These are phyloP conservation scores for Psilocybe tampanensis DNA, from an alignment of 768 basidiomycete genomes.

Conservation along the genomic window DNA sequence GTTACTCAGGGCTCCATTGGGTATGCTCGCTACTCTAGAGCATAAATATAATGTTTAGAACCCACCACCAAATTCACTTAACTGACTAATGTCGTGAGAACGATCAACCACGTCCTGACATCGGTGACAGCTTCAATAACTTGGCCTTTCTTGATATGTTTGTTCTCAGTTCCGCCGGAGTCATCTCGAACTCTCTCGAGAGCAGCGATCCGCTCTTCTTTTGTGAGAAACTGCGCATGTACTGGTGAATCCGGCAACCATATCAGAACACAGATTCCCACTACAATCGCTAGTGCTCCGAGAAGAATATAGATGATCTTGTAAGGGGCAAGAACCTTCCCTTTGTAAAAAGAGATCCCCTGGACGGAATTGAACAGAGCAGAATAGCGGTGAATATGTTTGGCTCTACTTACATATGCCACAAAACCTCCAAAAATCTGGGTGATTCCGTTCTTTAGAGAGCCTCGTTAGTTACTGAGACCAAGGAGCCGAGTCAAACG, in stretches of 20 bases:
- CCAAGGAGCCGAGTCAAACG: not conserved
- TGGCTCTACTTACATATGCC: conserved; percentile 47
- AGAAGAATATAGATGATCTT: conserved; percentile 65
- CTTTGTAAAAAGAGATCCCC: conserved; percentile 53
- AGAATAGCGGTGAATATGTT: not conserved
- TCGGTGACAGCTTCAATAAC: conserved; percentile 58
- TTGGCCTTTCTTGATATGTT: conserved; percentile 59
- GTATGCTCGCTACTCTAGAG: conserved; percentile 56
- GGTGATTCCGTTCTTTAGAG: conserved; percentile 55
- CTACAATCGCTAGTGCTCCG: conserved; percentile 60
- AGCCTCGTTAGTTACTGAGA: not conserved
- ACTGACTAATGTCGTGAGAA: conserved; percentile 62
- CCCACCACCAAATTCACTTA: conserved; percentile 17
- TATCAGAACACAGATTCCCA: conserved; percentile 57
- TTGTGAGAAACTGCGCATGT: conserved; percentile 54
- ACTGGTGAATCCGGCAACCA: conserved; percentile 71
- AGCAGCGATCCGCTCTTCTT: conserved; percentile 62
- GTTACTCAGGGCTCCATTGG: conserved; percentile 65
- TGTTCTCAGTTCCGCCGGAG: conserved; percentile 65
- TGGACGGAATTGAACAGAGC: conserved; percentile 19
- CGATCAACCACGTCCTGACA: conserved; percentile 62
- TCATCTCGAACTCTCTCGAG: conserved; percentile 70
- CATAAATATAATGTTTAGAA: not conserved
- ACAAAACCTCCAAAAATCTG: conserved; percentile 65
- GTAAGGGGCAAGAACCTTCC: conserved; percentile 51